These are phyloP conservation scores for Lactarius evosmus DNA, from an alignment of 768 basidiomycete genomes.

Conservation along the genomic window DNA sequence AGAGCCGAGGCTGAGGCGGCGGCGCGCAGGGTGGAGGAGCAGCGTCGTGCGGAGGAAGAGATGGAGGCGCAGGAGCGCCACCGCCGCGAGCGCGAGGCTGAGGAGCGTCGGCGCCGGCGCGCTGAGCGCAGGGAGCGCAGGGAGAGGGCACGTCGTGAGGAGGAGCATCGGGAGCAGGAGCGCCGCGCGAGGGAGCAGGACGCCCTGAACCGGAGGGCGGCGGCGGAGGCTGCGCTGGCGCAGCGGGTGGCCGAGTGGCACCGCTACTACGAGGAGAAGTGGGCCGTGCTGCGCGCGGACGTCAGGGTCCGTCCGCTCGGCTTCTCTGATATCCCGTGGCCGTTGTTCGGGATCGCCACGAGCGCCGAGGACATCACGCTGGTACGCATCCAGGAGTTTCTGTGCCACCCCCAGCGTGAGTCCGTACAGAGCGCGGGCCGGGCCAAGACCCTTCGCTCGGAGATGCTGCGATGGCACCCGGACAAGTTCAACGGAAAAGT, in stretches of 20 bases:
- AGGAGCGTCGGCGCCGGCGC: neutral
- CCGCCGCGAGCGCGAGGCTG: neutral
- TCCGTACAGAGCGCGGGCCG: conserved; percentile 34
- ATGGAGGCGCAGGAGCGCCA: neutral
- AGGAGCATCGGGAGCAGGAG: neutral
- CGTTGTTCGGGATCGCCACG: conserved; percentile 33
- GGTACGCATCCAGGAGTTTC: conserved; percentile 39
- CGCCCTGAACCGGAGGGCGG: neutral
- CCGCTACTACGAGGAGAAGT: conserved; percentile 25
- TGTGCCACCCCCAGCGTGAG: conserved; percentile 39
- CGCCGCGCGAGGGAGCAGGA: conserved; percentile 1
- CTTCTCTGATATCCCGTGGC: conserved; percentile 46
- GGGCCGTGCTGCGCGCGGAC: conserved; percentile 17
- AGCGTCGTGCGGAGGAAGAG: neutral
- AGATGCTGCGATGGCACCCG: conserved; percentile 53
- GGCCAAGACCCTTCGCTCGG: conserved; percentile 40
- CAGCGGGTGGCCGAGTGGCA: neutral
- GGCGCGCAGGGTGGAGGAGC: conserved; percentile 5
- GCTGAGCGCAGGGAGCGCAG: conserved; percentile 1
- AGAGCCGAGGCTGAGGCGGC: conserved; percentile 10
- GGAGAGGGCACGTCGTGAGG: neutral
- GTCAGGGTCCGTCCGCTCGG: conserved; percentile 14
- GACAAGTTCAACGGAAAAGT: conserved; percentile 48
- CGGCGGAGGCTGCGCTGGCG: conserved; percentile 1
- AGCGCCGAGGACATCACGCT: conserved; percentile 37